Evolutionary conservation across 2,329 filamentous ascomycete genomes (phyloP).

Genomic region (Zalaria obscura): DNA sequence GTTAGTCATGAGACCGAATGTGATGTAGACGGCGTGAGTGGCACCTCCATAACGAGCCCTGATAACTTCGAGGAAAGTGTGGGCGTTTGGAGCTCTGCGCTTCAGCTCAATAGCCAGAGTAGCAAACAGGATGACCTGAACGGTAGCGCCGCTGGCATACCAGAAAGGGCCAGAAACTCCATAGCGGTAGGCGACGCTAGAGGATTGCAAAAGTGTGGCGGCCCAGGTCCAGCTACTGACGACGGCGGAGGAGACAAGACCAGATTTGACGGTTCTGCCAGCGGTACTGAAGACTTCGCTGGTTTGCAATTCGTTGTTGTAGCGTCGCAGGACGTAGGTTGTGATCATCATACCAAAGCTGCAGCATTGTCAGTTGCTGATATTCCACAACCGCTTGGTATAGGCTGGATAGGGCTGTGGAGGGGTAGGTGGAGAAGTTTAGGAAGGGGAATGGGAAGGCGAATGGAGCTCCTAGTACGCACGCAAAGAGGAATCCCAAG

Average conservation of each 20-base stretch:
- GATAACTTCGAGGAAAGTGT: conserved; percentile 64
- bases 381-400: neutral
- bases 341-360: conserved; percentile 56
- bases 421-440: neutral
- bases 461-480: conserved; percentile 8
- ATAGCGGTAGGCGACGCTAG: conserved; percentile 62
- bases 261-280: conserved; percentile 76
- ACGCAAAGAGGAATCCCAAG: conserved; percentile 58
- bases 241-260: conserved; percentile 77
- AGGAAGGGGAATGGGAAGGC: too few species aligned
- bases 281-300: conserved; percentile 89
- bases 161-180: conserved; percentile 53
- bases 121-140: conserved; percentile 80
- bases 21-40: conserved; percentile 66
- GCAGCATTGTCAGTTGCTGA: conserved; percentile 6
- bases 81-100: conserved; percentile 72
- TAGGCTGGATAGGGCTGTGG: neutral
- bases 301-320: conserved; percentile 69
- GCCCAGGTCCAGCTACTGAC: conserved; percentile 92
- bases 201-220: conserved; percentile 60
- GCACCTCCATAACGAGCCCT: conserved; percentile 60
- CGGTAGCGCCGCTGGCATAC: conserved; percentile 56
- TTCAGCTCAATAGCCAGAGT: conserved; percentile 85
- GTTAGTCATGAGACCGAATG: conserved; percentile 64
- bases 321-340: conserved; percentile 56